phyloP scores from a whole-genome alignment of 768 basidiomycete genomes.

The Tricholoma flavovirens region DNA sequence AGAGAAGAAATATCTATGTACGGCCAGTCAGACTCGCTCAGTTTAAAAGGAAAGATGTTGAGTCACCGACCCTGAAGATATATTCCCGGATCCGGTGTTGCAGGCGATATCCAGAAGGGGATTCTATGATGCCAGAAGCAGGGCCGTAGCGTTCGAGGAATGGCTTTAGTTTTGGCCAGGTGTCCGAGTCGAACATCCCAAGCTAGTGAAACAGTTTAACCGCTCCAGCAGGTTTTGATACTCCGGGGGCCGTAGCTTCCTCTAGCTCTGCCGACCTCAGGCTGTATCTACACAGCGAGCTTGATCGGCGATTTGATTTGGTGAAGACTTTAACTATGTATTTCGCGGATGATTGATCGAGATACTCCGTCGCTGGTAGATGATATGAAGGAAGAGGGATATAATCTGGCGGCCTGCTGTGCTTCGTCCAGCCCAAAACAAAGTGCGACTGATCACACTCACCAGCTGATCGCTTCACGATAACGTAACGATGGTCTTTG shows the following conservation, averaged over 20 bases:
- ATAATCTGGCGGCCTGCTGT: not conserved
- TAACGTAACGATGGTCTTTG: not conserved
- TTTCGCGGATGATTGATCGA: not conserved
- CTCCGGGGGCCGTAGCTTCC: not conserved
- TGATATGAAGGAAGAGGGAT: not conserved
- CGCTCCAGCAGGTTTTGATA: not conserved
- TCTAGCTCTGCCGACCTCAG: not conserved
- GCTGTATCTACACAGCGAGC: not conserved
- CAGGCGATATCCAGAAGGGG: not conserved
- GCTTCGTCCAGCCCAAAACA: not conserved
- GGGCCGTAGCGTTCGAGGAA: not conserved
- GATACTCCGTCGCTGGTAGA: not conserved
- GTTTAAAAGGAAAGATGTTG: not conserved
- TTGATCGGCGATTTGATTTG: not conserved
- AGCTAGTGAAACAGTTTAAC: not conserved
- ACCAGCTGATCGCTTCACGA: not conserved
- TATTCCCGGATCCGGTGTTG: not conserved
- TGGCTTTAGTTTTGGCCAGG: not conserved
- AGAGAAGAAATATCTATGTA: not conserved
- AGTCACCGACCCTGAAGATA: not conserved
- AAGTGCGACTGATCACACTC: not conserved
- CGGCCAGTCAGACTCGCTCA: not conserved
- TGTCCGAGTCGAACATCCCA: not conserved
- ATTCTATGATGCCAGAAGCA: not conserved
- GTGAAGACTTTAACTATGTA: not conserved